Percentiles rank a stretch among this genome's conserved stretches.
phyloP scores from a whole-genome alignment of 2,329 filamentous ascomycete species.

The Neoscytalidium dimidiatum region DNA sequence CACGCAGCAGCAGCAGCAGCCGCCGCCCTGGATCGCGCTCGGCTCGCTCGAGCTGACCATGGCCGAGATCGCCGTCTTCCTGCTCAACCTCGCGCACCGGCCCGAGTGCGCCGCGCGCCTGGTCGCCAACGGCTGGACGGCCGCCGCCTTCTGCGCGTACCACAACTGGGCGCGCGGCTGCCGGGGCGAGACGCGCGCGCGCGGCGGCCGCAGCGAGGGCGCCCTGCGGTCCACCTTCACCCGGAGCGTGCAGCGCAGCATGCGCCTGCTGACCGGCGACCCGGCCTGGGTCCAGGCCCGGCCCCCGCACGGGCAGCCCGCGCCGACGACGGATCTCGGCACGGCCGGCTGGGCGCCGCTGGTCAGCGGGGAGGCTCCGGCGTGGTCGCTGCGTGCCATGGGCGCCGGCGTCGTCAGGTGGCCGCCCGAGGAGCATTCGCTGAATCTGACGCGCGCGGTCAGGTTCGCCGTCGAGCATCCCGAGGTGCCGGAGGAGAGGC shows the following conservation, averaged over 20 bases:
- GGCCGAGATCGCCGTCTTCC: slow-evolving; percentile 6
- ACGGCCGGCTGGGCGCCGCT: not conserved
- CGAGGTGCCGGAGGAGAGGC: not conserved
- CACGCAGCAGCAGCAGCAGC: not conserved
- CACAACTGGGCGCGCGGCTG: not conserved
- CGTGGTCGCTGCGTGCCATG: slow-evolving; percentile 1
- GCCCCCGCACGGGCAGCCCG: not conserved
- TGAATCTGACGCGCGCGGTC: not conserved
- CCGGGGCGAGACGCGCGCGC: not conserved
- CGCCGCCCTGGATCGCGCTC: not conserved
- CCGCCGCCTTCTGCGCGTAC: not conserved
- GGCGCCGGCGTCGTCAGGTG: not conserved
- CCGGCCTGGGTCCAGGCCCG: not conserved
- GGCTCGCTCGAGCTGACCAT: slow-evolving; percentile 1
- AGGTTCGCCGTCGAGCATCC: slow-evolving; percentile 6
- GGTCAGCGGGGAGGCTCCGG: not conserved
- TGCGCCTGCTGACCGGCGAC: not conserved
- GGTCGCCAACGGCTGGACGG: not conserved
- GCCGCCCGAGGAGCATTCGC: slow-evolving; percentile 3
- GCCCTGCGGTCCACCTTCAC: slow-evolving; percentile 7
- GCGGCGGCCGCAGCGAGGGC: not conserved
- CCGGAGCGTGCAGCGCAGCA: slow-evolving; percentile 1
- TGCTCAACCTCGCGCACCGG: slow-evolving; percentile 2
- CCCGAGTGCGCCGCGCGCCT: not conserved
- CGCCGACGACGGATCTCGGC: not conserved